Base-by-base conservation (phyloP, 2,329 filamentous ascomycete genomes). In the Lachnellula cervina region DNA sequence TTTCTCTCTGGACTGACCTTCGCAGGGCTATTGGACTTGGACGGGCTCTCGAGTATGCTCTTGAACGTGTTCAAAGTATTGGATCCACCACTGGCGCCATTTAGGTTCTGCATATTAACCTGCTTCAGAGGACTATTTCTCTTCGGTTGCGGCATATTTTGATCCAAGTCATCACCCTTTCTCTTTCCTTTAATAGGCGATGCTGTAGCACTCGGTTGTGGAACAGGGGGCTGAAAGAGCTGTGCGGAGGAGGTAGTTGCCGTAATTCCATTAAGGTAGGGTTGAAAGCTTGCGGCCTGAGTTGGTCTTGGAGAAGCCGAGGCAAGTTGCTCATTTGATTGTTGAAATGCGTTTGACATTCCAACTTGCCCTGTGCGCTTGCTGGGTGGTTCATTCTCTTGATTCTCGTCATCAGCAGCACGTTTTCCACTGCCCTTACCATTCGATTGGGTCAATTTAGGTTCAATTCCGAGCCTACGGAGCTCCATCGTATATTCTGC, bases 11-110 rank as follows among this genome's bases (percentile, higher is more conserved):
- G 61, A 34, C 58, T 65, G 14, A 17, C 32, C n/a, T 55, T 55
- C 2, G 23, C 34, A 2, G 53, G 44, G 21, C 21, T 58, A 16
- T 38, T 19, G 32, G 58, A 21, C 13, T 61, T 61, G 2, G 57
- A 52, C 23, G 62, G 64, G 40, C 59, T 66, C 25, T 67, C 66
- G 44, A 70, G 49, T 16, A 69, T 66, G 23, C 57, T 59, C 46
- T 65, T 68, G 59, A 70, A 69, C 13, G 69, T 54, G 19, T 64
- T 67, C 16, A 66, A 68, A 5, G 68, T 70, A 34, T 61, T 63
- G 8, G 68, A 70, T 38, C 62, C 64, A n/a, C 48, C 38, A 38
- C 38, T 43, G 35, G 32, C 23, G 21, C 57, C 62, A 52, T 62
- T 62, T 4, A 52, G 9, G 35, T 45, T 61, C 25, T 60, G 52